Base-by-base conservation (phyloP, 768 basidiomycete species). In the Rhodotorula paludigena region DNA sequence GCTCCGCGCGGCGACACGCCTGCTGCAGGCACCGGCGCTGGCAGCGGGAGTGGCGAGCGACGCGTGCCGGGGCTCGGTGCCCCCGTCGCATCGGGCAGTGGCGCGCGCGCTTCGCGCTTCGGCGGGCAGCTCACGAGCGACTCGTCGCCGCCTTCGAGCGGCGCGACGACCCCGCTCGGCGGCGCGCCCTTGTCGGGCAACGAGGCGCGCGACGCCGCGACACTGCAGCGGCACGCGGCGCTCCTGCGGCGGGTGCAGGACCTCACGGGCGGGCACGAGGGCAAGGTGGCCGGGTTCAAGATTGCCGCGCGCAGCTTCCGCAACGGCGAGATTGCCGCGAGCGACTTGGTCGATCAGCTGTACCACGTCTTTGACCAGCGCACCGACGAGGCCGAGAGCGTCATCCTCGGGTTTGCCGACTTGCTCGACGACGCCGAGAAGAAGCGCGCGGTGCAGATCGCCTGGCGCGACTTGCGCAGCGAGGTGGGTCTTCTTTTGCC, bases 301-400 rank as follows among this genome's bases (percentile, higher is more conserved):
- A 47, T 71, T 21, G 68, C 73, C 5, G 84, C 90, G 41, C 86
- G 90, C 16, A 85, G 88, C 36, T 99, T 88, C 79, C 83, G 85
- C 33, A 77, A 82, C 4, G 85, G 85, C 48, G 93, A 99, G 76
- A 84, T 85, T 15, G 85, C 84, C 47, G 89, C 92, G 5, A 82
- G 86, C 7, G 94, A 94, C 77, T 82, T 97, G 69, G 87, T 97
- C 57, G 86, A 87, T 47, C 93, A 89, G 0, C 81, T 93, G n/a
- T 94, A 87, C 86, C 89, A 86, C 75, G 82, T 88, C 42, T 79
- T 89, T 18, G 86, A 87, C 62, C 78, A 81, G 23, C 80, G 85
- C 68, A 77, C 88, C 30, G 91, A 96, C 58, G 82, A 85, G 38
- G 89, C 90, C 0, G 86, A 86, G 0, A 64, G 74, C 8, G 73